A percentile compares a stretch with the other conserved stretches of the same genome.
Conservation (phyloP, 2,329 filamentous ascomycete genomes). For the Botrytis cinerea region DNA sequence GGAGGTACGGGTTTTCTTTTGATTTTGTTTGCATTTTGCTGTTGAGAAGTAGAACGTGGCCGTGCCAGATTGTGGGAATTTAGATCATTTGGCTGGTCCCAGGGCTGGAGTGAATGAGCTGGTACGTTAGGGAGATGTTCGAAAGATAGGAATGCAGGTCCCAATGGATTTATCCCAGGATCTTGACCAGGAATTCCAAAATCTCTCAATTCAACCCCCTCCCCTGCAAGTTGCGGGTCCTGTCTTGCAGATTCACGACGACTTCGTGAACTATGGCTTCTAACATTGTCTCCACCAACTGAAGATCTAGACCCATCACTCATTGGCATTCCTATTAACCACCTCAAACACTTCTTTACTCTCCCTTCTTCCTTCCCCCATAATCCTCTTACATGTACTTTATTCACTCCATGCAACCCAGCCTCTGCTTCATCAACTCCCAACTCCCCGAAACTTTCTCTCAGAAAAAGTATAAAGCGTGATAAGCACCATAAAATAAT, state of each 20-base stretch:
- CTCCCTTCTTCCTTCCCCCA: not conserved
- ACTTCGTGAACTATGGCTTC: not conserved
- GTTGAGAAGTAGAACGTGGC: not conserved
- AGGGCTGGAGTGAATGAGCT: not conserved
- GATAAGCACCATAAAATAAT: not conserved
- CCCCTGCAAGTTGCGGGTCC: not conserved
- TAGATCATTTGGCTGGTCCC: not conserved
- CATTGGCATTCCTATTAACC: not conserved
- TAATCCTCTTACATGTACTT: not conserved
- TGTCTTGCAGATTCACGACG: not conserved
- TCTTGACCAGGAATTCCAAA: not conserved
- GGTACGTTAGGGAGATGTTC: not conserved
- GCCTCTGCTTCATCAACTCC: not conserved
- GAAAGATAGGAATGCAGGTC: not conserved
- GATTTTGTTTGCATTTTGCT: not conserved
- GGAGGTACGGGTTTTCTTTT: not conserved
- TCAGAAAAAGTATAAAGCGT: not conserved
- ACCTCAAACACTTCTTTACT: not conserved
- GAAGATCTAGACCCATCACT: not conserved
- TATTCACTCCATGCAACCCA: not conserved
- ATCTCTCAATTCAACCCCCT: not conserved
- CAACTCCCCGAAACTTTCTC: not conserved
- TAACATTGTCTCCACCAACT: not conserved
- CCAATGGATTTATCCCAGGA: not conserved
- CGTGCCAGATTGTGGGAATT: rapidly evolving